A percentile compares a stretch with the other conserved stretches of the same genome.
These are phyloP conservation scores for Hylodesmum podocarpum DNA, from an alignment of 306 rosid genomes.

Conservation along the genomic window DNA sequence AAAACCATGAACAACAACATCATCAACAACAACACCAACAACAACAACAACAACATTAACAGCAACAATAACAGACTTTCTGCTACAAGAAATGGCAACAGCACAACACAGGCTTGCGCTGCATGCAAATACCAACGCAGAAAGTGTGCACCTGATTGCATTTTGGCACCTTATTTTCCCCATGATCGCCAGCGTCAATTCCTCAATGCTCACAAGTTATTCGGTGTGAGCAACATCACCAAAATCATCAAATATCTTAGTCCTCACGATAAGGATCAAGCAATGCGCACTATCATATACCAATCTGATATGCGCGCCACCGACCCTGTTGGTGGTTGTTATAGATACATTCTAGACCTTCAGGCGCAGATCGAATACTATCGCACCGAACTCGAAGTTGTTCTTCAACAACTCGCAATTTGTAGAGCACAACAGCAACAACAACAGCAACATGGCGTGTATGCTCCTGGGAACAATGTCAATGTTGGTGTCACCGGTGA, in stretches of 20 bases:
- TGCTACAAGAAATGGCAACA: conserved; percentile 39
- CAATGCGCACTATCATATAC: conserved; percentile 72
- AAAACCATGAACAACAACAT: conserved; percentile 32
- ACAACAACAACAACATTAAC: conserved; percentile 34
- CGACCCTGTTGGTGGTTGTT: conserved; percentile 91
- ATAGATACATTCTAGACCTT: conserved; percentile 52
- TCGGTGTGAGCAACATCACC: conserved; percentile 80
- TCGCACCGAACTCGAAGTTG: conserved; percentile 54
- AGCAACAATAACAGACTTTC: conserved; percentile 28
- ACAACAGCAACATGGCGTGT: neutral
- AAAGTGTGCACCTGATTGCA: conserved; percentile 87
- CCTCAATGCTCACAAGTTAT: conserved; percentile 74
- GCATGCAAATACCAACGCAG: conserved; percentile 91
- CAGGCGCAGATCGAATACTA: conserved; percentile 53
- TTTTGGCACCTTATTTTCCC: conserved; percentile 86
- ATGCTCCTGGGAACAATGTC: neutral
- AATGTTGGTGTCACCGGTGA: neutral
- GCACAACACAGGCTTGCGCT: conserved; percentile 86
- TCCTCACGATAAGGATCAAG: conserved; percentile 52
- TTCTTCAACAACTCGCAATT: conserved; percentile 68
- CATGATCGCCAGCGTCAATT: conserved; percentile 76
- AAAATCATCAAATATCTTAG: conserved; percentile 58
- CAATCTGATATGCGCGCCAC: conserved; percentile 81
- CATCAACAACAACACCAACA: conserved; percentile 39
- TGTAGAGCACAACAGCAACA: conserved; percentile 36